Evolutionary conservation across 2,329 filamentous ascomycete genomes (phyloP), one percentile per base, ranked within the genome.

Genomic region (Colletotrichum cereale): DNA sequence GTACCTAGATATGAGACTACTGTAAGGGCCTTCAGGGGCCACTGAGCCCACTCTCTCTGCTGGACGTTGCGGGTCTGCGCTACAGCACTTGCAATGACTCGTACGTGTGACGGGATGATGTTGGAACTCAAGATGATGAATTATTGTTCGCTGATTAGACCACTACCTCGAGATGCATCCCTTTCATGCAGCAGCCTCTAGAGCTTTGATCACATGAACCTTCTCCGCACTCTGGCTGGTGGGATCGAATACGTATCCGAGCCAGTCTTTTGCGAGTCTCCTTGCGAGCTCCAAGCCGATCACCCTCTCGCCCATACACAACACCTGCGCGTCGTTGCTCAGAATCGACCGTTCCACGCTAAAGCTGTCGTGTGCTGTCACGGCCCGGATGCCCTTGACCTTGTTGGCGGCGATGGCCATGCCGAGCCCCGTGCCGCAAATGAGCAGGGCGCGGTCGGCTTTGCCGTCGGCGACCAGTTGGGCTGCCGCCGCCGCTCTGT

Each of bases 361-460:
- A 85, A 95, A 97, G 75, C 90, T 91, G 79, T 97, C 94, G 80
- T 97, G 94, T 1, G 94, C 94, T 6, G 94, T 97, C 24, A 97
- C 94, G n/a, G 94, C 94, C 31, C 94, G 86, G 73, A 97, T 90
- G 7, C 94, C 94, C 67, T 90, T 91, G 74, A 97, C 90, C 82
- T 97, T 97, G 86, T 97, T 97, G 75, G 94, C 94, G n/a, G 89
- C 85, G 79, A 97, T 97, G 76, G 94, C 94, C 10, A 97, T 94
- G 26, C 94, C 94, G 10, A 97, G 87, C 0, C 94, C 94, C 0
- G 94, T 97, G 2, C 94, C 94, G 83, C 94, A 97, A 84, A 97
- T 93, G 52, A 95, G 84, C 47, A 97, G 86, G 0, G 93, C 94
- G 64, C 94, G 91, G 82, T 97, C 94, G 63, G 89, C 92, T 77